Base-by-base conservation (phyloP, 2,329 filamentous ascomycete genomes). In the Xylariaceae sp. region DNA sequence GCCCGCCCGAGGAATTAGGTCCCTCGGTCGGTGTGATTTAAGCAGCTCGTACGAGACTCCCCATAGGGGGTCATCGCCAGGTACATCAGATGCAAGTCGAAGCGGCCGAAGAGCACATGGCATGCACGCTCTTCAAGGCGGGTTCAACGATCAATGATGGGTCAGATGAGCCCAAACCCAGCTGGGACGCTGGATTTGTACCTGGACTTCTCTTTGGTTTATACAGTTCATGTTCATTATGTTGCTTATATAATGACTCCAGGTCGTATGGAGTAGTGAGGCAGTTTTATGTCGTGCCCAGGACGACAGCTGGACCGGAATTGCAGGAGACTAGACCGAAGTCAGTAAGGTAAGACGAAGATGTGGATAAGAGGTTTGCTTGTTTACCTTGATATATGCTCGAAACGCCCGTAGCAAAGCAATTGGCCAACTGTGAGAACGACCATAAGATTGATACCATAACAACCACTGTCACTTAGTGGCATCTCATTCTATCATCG, bases 261-360 rank as follows among this genome's bases (percentile, higher is more conserved):
- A 55, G 51, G 59, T 59, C 46, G 56, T 47, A 54, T 50, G 52
- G 45, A 48, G 55, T 43, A 36, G 42, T 42, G 51, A 4, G 62
- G 64, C 64, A 60, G 60, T 69, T 70, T 69, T 57, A 49, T 56
- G 66, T 69, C 65, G 38, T 68, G 61, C 65, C 64, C 55, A 66
- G 64, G 66, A 69, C 67, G 56, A 60, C 39, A 56, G 56, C 56
- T 57, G 53, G 49, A 54, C 53, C 48, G 50, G 56, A 48, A 50
- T 55, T 53, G 45, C 58, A 47, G 40, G 50, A 31, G 49, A 48
- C 57, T 54, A 45, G 28, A 17, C n/a, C 4, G 13, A 17, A 11
- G 41, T 60, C 45, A 63, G 50, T 51, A 47, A 16, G 16, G 7
- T 31, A 13, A 16, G 13, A 10, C n/a, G 14, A 33, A 28, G 22